phyloP scores from a whole-genome alignment of 176 grass and related monocot genomes.

The sorghum (Sorghum bicolor) region Sorghum_bicolor_NCBIv3 NC_012870.2:11633501-11634000 shows the following conservation, averaged over 20 bases:
- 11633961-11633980: too few relatives aligned
- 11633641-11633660: background rate
- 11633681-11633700: background rate
- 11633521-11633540: too few relatives aligned
- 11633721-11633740: background rate
- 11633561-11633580: background rate
- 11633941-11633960: too few relatives aligned
- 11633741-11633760: background rate
- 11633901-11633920: background rate
- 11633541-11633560: background rate
- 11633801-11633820: constrained; percentile 6
- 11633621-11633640: background rate
- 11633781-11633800: constrained; percentile 7
- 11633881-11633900: constrained; percentile 11
- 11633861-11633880: background rate
- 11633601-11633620: background rate
- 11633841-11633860: constrained; percentile 40
- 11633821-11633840: constrained; percentile 24
- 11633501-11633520: too few relatives aligned
- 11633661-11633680: constrained; percentile 1
- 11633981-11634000: too few relatives aligned
- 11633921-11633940: too few relatives aligned
- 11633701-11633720: too few relatives aligned
- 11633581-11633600: background rate
- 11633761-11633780: constrained; percentile 32